Evolutionary conservation across 768 basidiomycete species (phyloP).

Genomic region (Russula vinacea): DNA sequence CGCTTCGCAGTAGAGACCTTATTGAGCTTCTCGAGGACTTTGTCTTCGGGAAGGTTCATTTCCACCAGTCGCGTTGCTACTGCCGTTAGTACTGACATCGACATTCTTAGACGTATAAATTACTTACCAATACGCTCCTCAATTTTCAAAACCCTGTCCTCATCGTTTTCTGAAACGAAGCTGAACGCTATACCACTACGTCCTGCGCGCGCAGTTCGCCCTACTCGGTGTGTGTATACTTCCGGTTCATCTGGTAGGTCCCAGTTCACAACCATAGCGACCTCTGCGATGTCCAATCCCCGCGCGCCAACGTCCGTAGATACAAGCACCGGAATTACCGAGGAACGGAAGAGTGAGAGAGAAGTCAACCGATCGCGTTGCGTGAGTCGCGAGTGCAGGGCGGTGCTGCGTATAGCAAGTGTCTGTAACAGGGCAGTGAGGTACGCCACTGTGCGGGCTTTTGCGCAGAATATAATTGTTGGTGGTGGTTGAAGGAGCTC

Average conservation of each 20-base stretch:
- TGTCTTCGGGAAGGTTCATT: conserved; percentile 71
- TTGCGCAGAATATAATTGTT: conserved; percentile 91
- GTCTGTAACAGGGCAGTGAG: conserved; percentile 75
- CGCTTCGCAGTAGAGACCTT: conserved; percentile 90
- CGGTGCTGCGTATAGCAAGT: conserved; percentile 77
- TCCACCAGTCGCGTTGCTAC: conserved; percentile 63
- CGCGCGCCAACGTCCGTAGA: conserved; percentile 95
- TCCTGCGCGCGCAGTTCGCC: conserved; percentile 88
- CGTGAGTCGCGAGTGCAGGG: conserved; percentile 89
- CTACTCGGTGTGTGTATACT: conserved; percentile 96
- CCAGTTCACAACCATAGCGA: conserved; percentile 97
- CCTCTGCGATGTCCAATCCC: conserved; percentile 94
- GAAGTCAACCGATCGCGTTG: conserved; percentile 86
- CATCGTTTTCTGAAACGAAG: conserved; percentile 92
- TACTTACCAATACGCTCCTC: conserved; percentile 83
- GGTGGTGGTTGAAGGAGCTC: conserved; percentile 78
- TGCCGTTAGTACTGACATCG: conserved; percentile 7
- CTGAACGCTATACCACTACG: conserved; percentile 87
- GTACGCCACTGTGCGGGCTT: conserved; percentile 86
- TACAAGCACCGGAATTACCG: conserved; percentile 84
- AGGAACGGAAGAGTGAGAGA: conserved; percentile 81
- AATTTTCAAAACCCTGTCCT: conserved; percentile 75
- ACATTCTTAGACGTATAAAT: neutral
- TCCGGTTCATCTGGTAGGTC: conserved; percentile 87
- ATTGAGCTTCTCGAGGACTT: conserved; percentile 82